phyloP scores from a whole-genome alignment of 129 eudicot species.

The Arctium minus region DNA sequence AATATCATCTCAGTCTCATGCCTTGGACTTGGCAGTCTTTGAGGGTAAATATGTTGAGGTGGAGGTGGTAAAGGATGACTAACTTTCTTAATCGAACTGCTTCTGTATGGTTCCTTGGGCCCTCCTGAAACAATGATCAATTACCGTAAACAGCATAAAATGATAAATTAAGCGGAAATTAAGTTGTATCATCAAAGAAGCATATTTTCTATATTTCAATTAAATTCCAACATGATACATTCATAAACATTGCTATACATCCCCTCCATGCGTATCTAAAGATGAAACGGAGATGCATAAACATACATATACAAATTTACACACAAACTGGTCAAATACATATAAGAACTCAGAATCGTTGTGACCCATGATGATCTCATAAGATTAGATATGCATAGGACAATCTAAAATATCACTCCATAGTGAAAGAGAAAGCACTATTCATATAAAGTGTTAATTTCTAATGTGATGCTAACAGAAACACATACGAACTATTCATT shows the following conservation, averaged over 20 bases:
- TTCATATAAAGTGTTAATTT: background rate
- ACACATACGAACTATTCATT: background rate
- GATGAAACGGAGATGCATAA: background rate
- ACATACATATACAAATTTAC: background rate
- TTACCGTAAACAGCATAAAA: background rate
- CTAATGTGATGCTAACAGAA: background rate
- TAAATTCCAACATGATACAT: background rate
- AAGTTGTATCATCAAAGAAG: background rate
- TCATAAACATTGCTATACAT: background rate
- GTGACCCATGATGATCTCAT: background rate
- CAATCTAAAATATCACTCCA: background rate
- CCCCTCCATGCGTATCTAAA: background rate
- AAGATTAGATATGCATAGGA: background rate
- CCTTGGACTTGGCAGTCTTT: slow-evolving; percentile 22
- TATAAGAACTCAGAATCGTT: background rate
- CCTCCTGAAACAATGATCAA: slow-evolving; percentile 3
- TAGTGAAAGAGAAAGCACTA: background rate
- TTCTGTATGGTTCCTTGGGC: slow-evolving; percentile 15
- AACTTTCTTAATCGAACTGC: background rate
- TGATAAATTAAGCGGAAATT: background rate
- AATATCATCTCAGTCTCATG: slow-evolving; percentile 50
- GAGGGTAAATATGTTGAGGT: background rate
- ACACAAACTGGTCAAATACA: background rate
- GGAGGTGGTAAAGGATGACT: slow-evolving; percentile 54
- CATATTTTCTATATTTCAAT: background rate